A percentile compares a stretch with the other conserved stretches of the same genome.
Conservation (phyloP, 2,329 filamentous ascomycete species). For the Pestalotiopsis sp. region DNA sequence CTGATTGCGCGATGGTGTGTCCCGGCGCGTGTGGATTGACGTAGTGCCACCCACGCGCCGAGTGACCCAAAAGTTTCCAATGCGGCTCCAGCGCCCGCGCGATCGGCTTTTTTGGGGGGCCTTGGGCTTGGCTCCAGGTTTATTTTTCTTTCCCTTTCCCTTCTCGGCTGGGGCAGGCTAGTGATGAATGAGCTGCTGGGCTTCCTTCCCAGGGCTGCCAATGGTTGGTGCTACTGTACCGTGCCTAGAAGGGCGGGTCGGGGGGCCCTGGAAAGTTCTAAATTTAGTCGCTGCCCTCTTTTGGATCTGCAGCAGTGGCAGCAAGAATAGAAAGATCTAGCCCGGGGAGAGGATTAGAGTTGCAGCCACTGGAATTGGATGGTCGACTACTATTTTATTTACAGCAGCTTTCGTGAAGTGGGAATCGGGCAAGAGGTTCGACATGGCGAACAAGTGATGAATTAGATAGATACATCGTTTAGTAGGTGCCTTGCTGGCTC, state of each 20-base stretch:
- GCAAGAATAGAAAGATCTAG: not conserved
- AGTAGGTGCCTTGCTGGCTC: too few relatives aligned
- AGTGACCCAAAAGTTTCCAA: not conserved
- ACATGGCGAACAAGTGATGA: not conserved
- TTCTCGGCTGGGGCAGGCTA: not conserved
- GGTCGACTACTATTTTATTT: not conserved
- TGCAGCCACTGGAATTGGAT: not conserved
- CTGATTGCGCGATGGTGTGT: not conserved
- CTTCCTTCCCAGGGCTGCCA: not conserved
- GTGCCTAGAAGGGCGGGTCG: not conserved
- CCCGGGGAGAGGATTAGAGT: not conserved
- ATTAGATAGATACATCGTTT: too few relatives aligned
- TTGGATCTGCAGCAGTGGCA: not conserved
- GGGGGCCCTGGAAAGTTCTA: not conserved
- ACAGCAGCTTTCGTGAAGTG: not conserved
- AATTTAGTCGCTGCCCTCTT: not conserved
- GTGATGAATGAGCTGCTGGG: not conserved
- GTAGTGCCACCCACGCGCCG: slow-evolving; percentile 8
- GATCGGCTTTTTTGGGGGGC: not conserved
- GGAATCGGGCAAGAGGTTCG: not conserved
- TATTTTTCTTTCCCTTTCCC: not conserved
- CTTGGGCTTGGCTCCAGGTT: not conserved
- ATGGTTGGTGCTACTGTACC: not conserved
- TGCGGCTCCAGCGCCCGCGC: not conserved
- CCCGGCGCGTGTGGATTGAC: slow-evolving; percentile 9